Evolutionary conservation across 257 asterid genomes (phyloP), one percentile per base, ranked within the genome.

Genomic region (Phtheirospermum japonicum): DNA sequence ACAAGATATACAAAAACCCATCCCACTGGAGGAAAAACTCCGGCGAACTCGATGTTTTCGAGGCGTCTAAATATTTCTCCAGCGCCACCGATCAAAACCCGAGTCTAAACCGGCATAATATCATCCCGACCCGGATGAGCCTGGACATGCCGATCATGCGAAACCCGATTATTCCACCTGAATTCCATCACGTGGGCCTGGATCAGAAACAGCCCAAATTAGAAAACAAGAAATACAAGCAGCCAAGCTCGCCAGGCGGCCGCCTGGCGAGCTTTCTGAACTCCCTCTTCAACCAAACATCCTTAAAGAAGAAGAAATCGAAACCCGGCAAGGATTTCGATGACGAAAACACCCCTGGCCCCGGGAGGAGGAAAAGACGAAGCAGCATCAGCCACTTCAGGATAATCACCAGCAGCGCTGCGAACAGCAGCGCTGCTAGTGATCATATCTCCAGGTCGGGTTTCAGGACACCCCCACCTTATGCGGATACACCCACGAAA

Each of bases 201-300:
- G 50, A 18, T 39, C 68, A 76, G 13, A 78, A 80, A 13, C 71
- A 50, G 65, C 58, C 4, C 34, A 74, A 70, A 20, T 53, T 7
- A 11, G 81, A 72, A 5, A 63, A 67, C 61, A 81, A 79, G 70
- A 72, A 64, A 28, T 59, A 53, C 71, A 83, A 86, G 65, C 93
- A 82, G 58, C 96, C 98, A 0, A 88, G 92, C 50, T 85, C 98
- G 3, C 96, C 98, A 16, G 93, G 95, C 98, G 3, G 79, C 84
- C 98, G 3, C 96, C 98, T 13, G 93, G 95, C 98, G 3, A 80
- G 76, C 23, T 85, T 88, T 84, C 69, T 91, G 73, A 91, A 84
- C 62, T 82, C 96, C 50, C 84, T 91, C 4, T 86, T 91, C 83
- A 82, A 61, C 57, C 95, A 86, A 71, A 60, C 89, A 11, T 46